Evolutionary conservation across 305 asterid genomes (phyloP), one percentile per base, ranked within the genome.

Genomic region (Nicotiana rustica): DNA sequence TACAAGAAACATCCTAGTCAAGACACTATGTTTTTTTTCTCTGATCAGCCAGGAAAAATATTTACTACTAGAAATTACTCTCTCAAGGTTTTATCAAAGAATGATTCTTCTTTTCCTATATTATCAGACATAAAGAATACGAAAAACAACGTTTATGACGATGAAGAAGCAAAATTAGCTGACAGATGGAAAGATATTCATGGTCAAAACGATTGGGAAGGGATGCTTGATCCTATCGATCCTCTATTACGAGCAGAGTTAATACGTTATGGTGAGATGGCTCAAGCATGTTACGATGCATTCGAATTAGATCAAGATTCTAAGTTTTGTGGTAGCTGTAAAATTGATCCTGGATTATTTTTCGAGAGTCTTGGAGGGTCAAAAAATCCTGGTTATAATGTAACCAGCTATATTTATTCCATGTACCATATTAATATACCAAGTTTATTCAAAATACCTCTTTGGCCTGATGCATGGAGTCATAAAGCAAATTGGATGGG

Each of bases 241-340:
- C 82, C 86, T 5, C 67, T 84, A 7, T 56, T 84, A 12, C 84
- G 86, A 9, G 38, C 31, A 4, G 84, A 84, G 31, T 79, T 84
- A 8, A 84, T 81, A 3, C 82, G 84, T 4, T 84, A 84, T 15
- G 84, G 86, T 3, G 86, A 80, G 17, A 84, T 84, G 86, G 77
- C 82, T 4, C 84, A 84, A 62, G 86, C 86, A 1, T 84, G 86
- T 60, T 84, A 84, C 4, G 86, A 80, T 52, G 86, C 84, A 59
- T 84, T 70, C 17, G 84, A 84, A 29, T 61, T 69, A 4, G 84
- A 84, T 31, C 82, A 79, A 38, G 47, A 38, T 38, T 38, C 47
- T 38, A 38, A 38, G 47, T 38, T 38, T 6, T 38, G 47, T 6
- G 9, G 47, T 0, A 83, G 25, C 38, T 85, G 86, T 25, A 79